Conservation (phyloP, 345 rosid genomes). For the Salix exigua region DNA sequence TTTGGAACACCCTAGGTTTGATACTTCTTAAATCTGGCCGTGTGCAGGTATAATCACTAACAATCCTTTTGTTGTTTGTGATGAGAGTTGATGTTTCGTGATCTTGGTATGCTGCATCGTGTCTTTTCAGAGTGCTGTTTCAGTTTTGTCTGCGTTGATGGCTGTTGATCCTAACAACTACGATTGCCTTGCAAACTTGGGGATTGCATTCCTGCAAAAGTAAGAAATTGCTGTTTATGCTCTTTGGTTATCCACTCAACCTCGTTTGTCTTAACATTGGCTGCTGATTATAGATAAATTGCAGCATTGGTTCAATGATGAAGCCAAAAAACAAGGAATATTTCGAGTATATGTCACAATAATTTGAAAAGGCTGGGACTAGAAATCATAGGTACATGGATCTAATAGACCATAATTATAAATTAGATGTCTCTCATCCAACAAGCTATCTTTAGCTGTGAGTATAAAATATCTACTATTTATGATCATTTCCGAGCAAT, state of each 20-base stretch:
- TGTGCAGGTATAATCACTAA: slow-evolving; percentile 50
- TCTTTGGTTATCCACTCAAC: not conserved
- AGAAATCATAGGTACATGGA: not conserved
- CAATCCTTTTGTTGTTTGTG: slow-evolving; percentile 10
- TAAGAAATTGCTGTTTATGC: slow-evolving; percentile 17
- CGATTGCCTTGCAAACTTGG: slow-evolving; percentile 93
- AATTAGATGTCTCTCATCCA: not conserved
- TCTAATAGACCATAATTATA: not conserved
- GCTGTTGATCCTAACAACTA: slow-evolving; percentile 57
- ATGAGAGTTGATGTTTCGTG: slow-evolving; percentile 14
- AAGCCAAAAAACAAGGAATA: not conserved
- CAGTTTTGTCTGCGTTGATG: slow-evolving; percentile 68
- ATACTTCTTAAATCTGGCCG: slow-evolving; percentile 87
- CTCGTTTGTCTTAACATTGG: not conserved
- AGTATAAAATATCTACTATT: not conserved
- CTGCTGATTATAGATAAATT: not conserved
- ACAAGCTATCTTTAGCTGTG: not conserved
- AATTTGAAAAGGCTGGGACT: not conserved
- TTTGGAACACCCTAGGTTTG: slow-evolving; percentile 87
- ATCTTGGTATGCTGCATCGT: slow-evolving; percentile 13
- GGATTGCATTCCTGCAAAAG: slow-evolving; percentile 88
- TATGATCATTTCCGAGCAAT: not conserved
- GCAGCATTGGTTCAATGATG: not conserved
- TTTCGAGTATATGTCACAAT: not conserved
- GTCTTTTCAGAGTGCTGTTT: slow-evolving; percentile 62